A percentile compares a stretch with the other conserved stretches of the same genome.
These are phyloP conservation scores for Blastocystis sp. DNA, from an alignment of 352 stramenopile species.

Conservation along the genomic window DNA sequence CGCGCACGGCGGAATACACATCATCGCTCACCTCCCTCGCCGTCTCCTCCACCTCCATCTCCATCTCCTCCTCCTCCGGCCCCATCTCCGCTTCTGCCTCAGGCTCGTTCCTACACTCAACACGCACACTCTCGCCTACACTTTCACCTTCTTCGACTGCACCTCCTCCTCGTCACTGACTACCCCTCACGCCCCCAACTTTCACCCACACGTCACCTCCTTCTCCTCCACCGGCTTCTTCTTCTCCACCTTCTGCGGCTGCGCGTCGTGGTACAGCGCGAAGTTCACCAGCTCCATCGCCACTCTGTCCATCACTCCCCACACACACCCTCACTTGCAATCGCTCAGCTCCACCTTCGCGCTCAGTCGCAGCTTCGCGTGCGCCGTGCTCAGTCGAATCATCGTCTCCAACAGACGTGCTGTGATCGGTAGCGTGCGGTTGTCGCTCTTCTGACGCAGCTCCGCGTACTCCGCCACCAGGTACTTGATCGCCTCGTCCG, in stretches of 20 bases:
- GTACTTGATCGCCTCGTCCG: conserved; percentile 81
- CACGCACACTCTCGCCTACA: background rate
- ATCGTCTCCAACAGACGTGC: conserved; percentile 96
- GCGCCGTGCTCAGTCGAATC: conserved; percentile 94
- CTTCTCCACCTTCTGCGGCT: conserved; percentile 18
- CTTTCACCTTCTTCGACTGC: background rate
- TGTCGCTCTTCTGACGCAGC: conserved; percentile 89
- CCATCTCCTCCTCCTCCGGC: background rate
- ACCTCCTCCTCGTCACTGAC: conserved; percentile 54
- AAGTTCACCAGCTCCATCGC: conserved; percentile 94
- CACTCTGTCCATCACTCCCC: conserved; percentile 73
- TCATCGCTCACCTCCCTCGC: conserved; percentile 3
- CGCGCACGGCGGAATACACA: background rate
- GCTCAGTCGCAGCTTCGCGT: conserved; percentile 90
- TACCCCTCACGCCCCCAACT: background rate
- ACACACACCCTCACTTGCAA: conserved; percentile 55
- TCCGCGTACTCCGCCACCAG: conserved; percentile 94
- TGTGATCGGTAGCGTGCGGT: conserved; percentile 89
- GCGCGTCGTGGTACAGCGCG: conserved; percentile 89
- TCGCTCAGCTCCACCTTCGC: conserved; percentile 81
- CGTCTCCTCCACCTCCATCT: background rate
- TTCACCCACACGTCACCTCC: conserved; percentile 23
- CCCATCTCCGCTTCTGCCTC: background rate
- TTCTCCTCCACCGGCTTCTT: conserved; percentile 50
- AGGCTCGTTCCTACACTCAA: background rate